These are phyloP conservation scores for Ceratobasidium sp. DNA, from an alignment of 1,284 basidiomycete genomes.

Conservation along the genomic window DNA sequence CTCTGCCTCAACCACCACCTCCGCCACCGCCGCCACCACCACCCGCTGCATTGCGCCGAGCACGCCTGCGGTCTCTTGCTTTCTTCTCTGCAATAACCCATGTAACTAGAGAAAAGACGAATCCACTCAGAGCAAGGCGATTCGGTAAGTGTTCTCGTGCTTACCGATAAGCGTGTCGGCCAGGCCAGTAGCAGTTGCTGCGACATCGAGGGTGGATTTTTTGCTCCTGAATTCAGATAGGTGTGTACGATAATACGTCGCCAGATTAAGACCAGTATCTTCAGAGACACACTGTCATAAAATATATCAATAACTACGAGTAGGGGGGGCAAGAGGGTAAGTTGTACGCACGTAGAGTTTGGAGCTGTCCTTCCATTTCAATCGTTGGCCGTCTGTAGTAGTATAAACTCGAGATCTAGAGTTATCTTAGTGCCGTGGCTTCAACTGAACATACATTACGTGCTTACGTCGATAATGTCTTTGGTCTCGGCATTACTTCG, in stretches of 20 bases:
- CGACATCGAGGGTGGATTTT: slow-evolving; percentile 15
- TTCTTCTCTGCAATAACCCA: slow-evolving; percentile 35
- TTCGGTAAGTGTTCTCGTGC: background rate
- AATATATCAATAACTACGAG: too few species aligned
- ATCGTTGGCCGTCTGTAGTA: slow-evolving; percentile 6
- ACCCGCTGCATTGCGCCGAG: background rate
- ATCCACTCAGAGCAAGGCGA: background rate
- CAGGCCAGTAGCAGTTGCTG: background rate
- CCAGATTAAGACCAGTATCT: slow-evolving; percentile 24
- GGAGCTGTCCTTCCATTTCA: slow-evolving; percentile 22
- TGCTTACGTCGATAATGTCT: slow-evolving; percentile 18
- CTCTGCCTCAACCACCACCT: background rate
- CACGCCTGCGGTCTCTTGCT: slow-evolving; percentile 11
- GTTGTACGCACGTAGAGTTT: slow-evolving; percentile 3
- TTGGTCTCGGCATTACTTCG: slow-evolving; percentile 6
- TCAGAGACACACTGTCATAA: slow-evolving; percentile 28
- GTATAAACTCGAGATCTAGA: slow-evolving; percentile 19
- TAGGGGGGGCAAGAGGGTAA: too few species aligned
- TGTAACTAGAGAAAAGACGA: background rate
- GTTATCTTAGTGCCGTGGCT: background rate
- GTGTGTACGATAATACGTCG: slow-evolving; percentile 11
- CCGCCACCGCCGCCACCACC: too few species aligned
- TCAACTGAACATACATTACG: background rate
- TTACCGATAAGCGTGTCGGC: slow-evolving; percentile 6
- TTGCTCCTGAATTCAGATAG: slow-evolving; percentile 1